phyloP scores from a whole-genome alignment of 176 grass and related monocot species.

The Avena eriantha region DNA sequence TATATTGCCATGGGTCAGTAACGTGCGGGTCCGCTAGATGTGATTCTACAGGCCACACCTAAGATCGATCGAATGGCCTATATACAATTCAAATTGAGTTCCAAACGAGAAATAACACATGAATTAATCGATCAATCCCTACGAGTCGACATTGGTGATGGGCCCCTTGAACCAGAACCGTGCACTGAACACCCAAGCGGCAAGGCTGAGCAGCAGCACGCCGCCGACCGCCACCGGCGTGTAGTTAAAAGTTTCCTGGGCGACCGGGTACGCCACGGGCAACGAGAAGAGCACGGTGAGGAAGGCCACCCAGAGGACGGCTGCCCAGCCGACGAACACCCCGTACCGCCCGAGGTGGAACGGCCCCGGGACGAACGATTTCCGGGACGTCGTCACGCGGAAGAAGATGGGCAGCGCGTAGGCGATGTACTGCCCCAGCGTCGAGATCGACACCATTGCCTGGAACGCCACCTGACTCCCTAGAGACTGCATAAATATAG shows the following conservation, averaged over 20 bases:
- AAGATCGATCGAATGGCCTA: too few species aligned
- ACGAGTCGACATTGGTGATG: constrained; percentile 44
- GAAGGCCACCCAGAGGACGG: constrained; percentile 67
- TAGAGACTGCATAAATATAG: constrained; percentile 56
- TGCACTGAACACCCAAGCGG: constrained; percentile 46
- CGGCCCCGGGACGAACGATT: constrained; percentile 58
- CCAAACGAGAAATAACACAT: background rate
- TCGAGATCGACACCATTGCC: constrained; percentile 76
- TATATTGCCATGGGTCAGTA: too few species aligned
- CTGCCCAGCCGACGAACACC: constrained; percentile 46
- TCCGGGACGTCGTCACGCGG: constrained; percentile 60
- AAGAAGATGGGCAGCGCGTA: constrained; percentile 86
- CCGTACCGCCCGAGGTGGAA: constrained; percentile 63
- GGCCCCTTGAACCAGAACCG: constrained; percentile 81
- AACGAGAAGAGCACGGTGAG: constrained; percentile 83
- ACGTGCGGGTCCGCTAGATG: too few species aligned
- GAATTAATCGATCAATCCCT: background rate
- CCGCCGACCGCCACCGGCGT: constrained; percentile 73
- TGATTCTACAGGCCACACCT: too few species aligned
- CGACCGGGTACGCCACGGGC: constrained; percentile 75
- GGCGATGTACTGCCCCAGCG: constrained; percentile 69
- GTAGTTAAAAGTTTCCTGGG: constrained; percentile 71
- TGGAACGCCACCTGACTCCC: constrained; percentile 80
- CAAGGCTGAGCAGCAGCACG: constrained; percentile 54
- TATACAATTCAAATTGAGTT: too few species aligned